Conservation (phyloP, 257 asterid species). For the Ilex asprella region DNA sequence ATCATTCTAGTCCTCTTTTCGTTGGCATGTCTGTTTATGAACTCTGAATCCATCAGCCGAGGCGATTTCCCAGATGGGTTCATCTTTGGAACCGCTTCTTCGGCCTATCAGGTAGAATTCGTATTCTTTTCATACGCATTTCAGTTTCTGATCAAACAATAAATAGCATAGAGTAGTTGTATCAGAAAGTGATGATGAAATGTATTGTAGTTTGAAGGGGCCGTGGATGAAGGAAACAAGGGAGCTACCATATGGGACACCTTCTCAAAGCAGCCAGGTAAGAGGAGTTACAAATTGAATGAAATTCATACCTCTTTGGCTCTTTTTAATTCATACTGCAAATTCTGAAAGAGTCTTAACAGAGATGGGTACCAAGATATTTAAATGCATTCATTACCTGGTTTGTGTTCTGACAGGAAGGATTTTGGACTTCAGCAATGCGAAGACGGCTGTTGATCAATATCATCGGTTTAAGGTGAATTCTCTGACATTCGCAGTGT, state of each 20-base stretch:
- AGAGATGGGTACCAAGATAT: too few relatives aligned
- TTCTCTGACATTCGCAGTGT: not conserved
- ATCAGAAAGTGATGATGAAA: too few relatives aligned
- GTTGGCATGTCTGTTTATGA: slow-evolving; percentile 15
- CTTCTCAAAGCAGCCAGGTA: slow-evolving; percentile 61
- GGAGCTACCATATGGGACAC: slow-evolving; percentile 86
- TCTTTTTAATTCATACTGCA: too few relatives aligned
- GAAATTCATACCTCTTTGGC: not conserved
- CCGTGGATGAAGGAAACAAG: slow-evolving; percentile 72
- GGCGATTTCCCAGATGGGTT: slow-evolving; percentile 68
- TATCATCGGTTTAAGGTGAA: slow-evolving; percentile 73
- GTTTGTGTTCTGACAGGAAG: slow-evolving; percentile 29
- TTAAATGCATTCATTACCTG: too few relatives aligned
- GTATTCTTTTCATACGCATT: not conserved
- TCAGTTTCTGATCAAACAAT: not conserved
- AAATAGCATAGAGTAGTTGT: too few relatives aligned
- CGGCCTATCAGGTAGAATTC: slow-evolving; percentile 68
- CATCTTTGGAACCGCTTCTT: slow-evolving; percentile 89
- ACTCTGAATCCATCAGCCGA: slow-evolving; percentile 43
- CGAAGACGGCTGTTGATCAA: slow-evolving; percentile 75
- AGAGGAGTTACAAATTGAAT: not conserved
- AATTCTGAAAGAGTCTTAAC: too few relatives aligned
- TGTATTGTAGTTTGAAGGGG: slow-evolving; percentile 70
- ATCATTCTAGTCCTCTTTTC: slow-evolving; percentile 13
- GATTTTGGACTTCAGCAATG: slow-evolving; percentile 82